Evolutionary conservation across 306 rosid species (phyloP).

Genomic region (Sechiopsis laciniata): DNA sequence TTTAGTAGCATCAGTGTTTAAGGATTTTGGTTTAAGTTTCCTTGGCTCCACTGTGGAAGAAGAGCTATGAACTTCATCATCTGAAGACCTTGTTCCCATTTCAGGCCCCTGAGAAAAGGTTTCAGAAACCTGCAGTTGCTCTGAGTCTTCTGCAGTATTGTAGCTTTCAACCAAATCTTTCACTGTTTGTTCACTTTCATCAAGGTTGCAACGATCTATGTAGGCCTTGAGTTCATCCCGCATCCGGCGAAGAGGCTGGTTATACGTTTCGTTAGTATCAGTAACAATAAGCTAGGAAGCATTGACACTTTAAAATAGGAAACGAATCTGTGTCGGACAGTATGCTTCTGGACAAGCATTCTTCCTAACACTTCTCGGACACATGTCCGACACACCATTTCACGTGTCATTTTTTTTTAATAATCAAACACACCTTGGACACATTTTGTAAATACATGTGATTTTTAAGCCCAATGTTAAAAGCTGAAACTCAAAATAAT

Average conservation of each 20-base stretch:
- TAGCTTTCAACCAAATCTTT: constrained; percentile 53
- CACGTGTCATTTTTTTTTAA: too few species aligned
- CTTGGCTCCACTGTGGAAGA: constrained; percentile 37
- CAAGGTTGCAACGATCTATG: constrained; percentile 40
- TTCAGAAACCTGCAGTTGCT: constrained; percentile 60
- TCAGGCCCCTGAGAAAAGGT: constrained; percentile 55
- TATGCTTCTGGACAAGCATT: too few species aligned
- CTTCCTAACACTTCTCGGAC: too few species aligned
- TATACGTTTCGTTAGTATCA: neutral
- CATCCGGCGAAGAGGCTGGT: constrained; percentile 61
- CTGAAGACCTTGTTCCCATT: constrained; percentile 58
- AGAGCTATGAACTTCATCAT: constrained; percentile 60
- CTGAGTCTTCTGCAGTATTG: constrained; percentile 32
- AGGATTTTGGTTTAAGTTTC: constrained; percentile 50
- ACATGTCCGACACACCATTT: too few species aligned
- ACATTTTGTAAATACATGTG: too few species aligned
- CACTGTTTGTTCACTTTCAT: constrained; percentile 45
- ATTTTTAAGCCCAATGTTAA: too few species aligned
- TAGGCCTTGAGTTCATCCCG: constrained; percentile 64
- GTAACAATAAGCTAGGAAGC: too few species aligned
- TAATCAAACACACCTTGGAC: too few species aligned
- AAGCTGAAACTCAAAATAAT: too few species aligned
- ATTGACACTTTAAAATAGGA: too few species aligned
- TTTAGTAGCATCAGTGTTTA: constrained; percentile 41
- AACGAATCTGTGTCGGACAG: too few species aligned